Base-by-base conservation (phyloP, 257 asterid species). In the Marsdenia floribunda region DNA sequence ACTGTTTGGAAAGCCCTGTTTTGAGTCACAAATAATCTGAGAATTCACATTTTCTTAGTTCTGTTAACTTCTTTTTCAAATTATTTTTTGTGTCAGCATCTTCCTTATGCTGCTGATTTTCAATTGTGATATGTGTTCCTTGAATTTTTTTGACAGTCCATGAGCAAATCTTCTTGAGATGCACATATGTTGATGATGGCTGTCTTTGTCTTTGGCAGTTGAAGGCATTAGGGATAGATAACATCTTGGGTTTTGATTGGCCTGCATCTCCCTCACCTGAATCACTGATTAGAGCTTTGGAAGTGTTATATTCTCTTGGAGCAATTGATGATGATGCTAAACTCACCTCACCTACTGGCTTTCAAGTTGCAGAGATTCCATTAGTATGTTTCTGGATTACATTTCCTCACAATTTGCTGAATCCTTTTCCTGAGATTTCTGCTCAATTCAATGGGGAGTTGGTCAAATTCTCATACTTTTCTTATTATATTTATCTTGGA, bases 301-400 rank as follows among this genome's bases (percentile, higher is more conserved):
- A 94, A 89, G 89, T 92, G 74, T 79, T 92, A 70, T 94, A 92
- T 78, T 94, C 99, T 37, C 96, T 92, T 80, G 96, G 97, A 75
- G 95, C 92, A 66, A 84, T 94, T 26, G 97, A 92, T 63, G 93
- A 90, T 67, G 97, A 94, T 83, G 97, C 96, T 78, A 94, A 92
- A 74, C 94, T 94, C 49, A 90, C 97, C 73, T 87, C 99, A 42
- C 99, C 97, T 65, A 73, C 87, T 80, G 99, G 99, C 72, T 94
- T 94, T 79, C 99, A 92, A 82, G 87, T 90, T 83, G 99, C 97
- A 52, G 99, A 94, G 86, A 89, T 94, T 79, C 99, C 99, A 77
- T 81, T 89, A 80, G 99, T 94, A 87, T 40, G 87, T 75, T 80
- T 64, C 70, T 73, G 47, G 52, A 49, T 33, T 70, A 38, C 61